These are phyloP conservation scores for Fusarium dlaminii DNA, from an alignment of 2,329 filamentous ascomycete species.

Conservation along the genomic window DNA sequence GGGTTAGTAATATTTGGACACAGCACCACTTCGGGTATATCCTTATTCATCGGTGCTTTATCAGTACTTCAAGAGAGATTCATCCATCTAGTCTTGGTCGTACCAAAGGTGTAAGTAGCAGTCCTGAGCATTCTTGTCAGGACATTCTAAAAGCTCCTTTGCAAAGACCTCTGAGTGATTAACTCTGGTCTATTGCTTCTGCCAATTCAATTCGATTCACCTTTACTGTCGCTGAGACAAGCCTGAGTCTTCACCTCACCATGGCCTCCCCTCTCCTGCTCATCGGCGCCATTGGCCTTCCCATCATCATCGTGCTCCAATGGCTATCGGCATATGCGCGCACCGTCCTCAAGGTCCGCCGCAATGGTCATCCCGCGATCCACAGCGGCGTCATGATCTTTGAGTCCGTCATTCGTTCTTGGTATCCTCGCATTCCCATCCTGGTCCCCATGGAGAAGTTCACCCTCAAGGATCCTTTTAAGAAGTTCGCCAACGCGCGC, in stretches of 20 bases:
- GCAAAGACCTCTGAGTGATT: neutral
- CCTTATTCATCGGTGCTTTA: rapidly evolving
- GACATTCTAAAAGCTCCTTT: neutral
- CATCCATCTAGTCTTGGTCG: neutral
- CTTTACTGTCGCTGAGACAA: neutral
- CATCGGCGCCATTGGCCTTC: neutral
- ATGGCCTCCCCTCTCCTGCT: neutral
- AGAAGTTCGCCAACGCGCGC: neutral
- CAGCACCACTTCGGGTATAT: rapidly evolving
- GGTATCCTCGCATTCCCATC: neutral
- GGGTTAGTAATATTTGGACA: rapidly evolving
- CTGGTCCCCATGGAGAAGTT: neutral
- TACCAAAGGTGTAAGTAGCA: neutral
- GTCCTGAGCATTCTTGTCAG: neutral
- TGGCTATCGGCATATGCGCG: neutral
- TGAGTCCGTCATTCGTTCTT: neutral
- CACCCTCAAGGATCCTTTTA: neutral
- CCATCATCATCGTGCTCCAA: neutral
- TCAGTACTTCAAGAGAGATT: neutral
- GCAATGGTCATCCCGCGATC: neutral
- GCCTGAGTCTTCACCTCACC: neutral
- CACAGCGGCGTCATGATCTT: neutral
- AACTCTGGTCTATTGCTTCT: neutral
- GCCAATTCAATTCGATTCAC: rapidly evolving
- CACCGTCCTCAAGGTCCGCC: neutral